Base-by-base conservation (phyloP, 805 yeast species). In the Wickerhamomyces kurtzmanii region DNA sequence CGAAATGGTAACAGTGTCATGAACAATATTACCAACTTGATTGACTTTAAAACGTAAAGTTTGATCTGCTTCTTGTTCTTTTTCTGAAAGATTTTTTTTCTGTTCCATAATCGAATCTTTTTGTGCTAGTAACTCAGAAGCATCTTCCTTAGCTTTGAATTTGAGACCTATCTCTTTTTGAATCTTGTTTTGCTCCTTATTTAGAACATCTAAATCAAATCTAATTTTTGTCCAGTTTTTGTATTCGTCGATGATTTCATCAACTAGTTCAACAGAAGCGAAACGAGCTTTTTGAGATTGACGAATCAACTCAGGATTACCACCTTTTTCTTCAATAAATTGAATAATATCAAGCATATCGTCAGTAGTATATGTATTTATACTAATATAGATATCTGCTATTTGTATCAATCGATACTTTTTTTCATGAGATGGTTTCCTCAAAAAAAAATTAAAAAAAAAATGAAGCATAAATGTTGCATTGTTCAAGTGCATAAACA, bases 271-370 rank as follows among this genome's bases (percentile, higher is more conserved):
- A 29, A 87, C 97, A 20, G 91, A 64, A 44, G 73, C 97, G 37
- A 94, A 94, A 67, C 98, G 85, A 37, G 93, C 94, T 56, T 64
- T 75, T 59, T 91, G 98, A 21, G 96, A 87, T 49, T 64, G 72
- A 55, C 80, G 80, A 53, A 91, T 85, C 30, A 65, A 65, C 43
- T 87, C 89, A 23, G 98, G 96, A 56, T 87, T 74, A 38, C 98
- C 98, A 34, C 98, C 98, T 61, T 86, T 89, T 53, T 91, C 98
- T 44, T 77, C 94, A 44, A 91, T 78, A 55, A 91, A 91, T 52
- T 82, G 81, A 41, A 79, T 66, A 42, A 91, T 84, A 57, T 91
- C 98, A 60, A 91, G 75, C 98, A 91, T 89, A 31, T 22, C 40
- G 12, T 25, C 5, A 15, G 15, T n/a, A n/a, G n/a, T n/a, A n/a